Base-by-base conservation (phyloP, 441 rosid genomes). In the Pelargonium citronellum region DNA sequence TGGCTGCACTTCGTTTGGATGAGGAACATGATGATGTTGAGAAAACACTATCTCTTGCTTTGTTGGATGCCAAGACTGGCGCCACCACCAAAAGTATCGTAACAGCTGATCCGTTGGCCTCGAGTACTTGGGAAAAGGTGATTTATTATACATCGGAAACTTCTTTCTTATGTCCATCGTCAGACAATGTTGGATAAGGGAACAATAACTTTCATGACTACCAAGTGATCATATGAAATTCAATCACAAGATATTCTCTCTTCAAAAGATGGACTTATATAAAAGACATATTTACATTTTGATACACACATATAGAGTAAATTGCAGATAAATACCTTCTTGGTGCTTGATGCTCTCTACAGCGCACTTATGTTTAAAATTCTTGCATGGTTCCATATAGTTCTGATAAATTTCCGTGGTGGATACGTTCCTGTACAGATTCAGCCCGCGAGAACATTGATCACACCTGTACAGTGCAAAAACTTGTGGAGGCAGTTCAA, bases 401-500 rank as follows among this genome's bases (percentile, higher is more conserved):
- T 19, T 64, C 17, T 37, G 30, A 67, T 16, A 27, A 24, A 53
- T 60, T 43, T 41, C 46, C 16, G 46, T 4, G 15, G 47, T 65
- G 70, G 69, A 63, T 69, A 71, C 60, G 30, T 27, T 27, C 30
- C 66, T 70, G 17, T 47, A 16, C 83, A 91, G 99, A 84, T 95
- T 81, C 85, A 92, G 64, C 55, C 87, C 0, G 79, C 92, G 43
- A 90, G 83, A 83, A 92, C 97, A 11, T 77, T 95, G 86, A 88
- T 95, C 77, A 88, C 98, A 30, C 99, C 99, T 41, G 95, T 95
- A 51, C 96, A 92, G 81, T 95, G 98, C 87, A 95, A 92, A 80
- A 82, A 92, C 41, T 76, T 92, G 87, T 95, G 99, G 99, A 90
- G 97, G 80, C 98, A 95, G 72, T 95, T 95, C 83, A 89, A 88